Evolutionary conservation across 495 filamentous ascomycete species (phyloP), one percentile per base, ranked within the genome.

Genomic region (Chaetomidium leptoderma): DNA sequence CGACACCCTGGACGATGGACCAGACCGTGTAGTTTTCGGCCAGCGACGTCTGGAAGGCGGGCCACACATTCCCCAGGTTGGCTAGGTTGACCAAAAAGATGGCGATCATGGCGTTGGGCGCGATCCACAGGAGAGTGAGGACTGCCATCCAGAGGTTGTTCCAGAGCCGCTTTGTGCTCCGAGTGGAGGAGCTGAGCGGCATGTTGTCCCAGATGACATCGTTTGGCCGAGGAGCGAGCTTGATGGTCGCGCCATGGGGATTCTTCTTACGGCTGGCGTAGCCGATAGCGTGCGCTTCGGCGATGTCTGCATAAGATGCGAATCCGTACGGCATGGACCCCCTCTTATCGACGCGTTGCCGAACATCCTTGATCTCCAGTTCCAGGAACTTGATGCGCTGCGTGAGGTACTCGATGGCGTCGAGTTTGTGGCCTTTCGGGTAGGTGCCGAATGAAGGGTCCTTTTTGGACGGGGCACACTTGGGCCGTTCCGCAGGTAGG

Each of bases 171-270:
- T 86, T 87, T 78, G 85, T 89, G 51, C 80, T 75, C 56, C 91
- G 83, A 8, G 81, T 76, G 19, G 79, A 69, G 46, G 86, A 83
- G 24, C 78, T 79, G 55, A 95, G 75, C 19, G 81, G 80, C 66
- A 97, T 79, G 65, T 98, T 98, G 61, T 91, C 88, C 93, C 93
- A 98, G 62, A 98, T 96, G 32, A 98, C 80, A 68, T 97, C 93
- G 62, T 88, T 89, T 26, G 95, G 92, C 62, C 83, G 81, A 11
- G 95, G 91, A 14, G 95, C 92, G 7, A 97, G 78, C 10, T 74
- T 73, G 50, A 97, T 81, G 0, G 80, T 88, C 0, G 91, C 88
- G 3, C 92, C 92, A 45, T 89, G 80, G 5, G 88, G 89, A 59
- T 88, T 85, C 73, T 91, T 95, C 21, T 85, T 87, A 53, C 85